These are phyloP conservation scores for Phaffia tasmanica DNA, from an alignment of 768 basidiomycete genomes.

Conservation along the genomic window DNA sequence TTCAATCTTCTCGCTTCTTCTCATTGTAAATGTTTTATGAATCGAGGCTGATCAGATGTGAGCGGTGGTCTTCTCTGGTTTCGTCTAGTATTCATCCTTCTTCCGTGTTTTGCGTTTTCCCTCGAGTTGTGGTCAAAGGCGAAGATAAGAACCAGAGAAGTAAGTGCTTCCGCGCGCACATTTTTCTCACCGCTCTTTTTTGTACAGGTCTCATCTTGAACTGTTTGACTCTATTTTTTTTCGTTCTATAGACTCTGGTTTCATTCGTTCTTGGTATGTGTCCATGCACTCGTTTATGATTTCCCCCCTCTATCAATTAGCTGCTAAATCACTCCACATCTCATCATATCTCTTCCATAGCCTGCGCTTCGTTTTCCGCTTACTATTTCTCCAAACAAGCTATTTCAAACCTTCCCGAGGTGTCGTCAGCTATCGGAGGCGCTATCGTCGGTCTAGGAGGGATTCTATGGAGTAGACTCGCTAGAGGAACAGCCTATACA, in stretches of 20 bases:
- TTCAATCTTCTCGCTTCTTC: not conserved
- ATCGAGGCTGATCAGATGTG: not conserved
- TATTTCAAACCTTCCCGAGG: slow-evolving; percentile 12
- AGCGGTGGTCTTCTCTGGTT: not conserved
- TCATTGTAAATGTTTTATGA: not conserved
- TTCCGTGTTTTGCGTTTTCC: slow-evolving; percentile 12
- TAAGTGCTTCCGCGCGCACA: not conserved
- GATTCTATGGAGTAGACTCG: slow-evolving; percentile 17
- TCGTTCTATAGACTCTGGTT: not conserved
- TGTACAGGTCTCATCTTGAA: not conserved
- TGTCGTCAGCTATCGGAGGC: slow-evolving; percentile 15
- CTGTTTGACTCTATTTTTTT: not conserved
- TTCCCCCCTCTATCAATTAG: slow-evolving; percentile 9
- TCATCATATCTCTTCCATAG: not conserved
- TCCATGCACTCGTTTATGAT: not conserved
- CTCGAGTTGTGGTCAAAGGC: slow-evolving; percentile 24
- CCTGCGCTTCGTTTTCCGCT: not conserved
- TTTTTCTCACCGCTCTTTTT: not conserved
- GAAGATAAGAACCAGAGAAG: slow-evolving; percentile 9
- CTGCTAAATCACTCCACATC: not conserved
- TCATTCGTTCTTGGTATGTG: not conserved
- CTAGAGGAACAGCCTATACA: slow-evolving; percentile 24
- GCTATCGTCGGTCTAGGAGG: slow-evolving; percentile 16
- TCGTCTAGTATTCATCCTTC: slow-evolving; percentile 14
- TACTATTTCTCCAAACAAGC: not conserved